Evolutionary conservation across 2,329 filamentous ascomycete species (phyloP), one percentile per base, ranked within the genome.

Genomic region (Penicillium sp.): DNA sequence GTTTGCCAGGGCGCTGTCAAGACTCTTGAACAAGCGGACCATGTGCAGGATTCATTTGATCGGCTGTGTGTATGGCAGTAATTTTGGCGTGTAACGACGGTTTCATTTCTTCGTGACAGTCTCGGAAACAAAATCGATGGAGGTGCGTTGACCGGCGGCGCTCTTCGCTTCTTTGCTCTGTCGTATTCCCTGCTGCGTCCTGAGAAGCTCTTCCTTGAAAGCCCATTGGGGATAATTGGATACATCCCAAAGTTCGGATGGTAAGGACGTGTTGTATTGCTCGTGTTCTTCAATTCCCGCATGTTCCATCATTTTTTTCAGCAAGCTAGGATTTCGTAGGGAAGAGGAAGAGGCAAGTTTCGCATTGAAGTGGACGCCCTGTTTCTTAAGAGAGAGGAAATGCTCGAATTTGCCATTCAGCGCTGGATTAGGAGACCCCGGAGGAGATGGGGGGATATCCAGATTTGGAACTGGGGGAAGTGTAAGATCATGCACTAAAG

Each of bases 321-420:
- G 64, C 43, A 84, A 67, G 47, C 74, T 76, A 7, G 82, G 81
- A 57, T 84, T 83, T 38, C 76, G 76, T 27, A 84, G 69, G 1
- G 79, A 78, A 2, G 77, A 71, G 3, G 80, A 81, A 34, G 67
- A 69, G 45, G 78, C 75, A 11, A 85, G 66, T 46, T 82, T 79
- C 54, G 79, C 72, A 54, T 85, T 84, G 69, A 84, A 85, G 63
- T 85, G 82, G 24, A 80, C 69, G 2, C 78, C 79, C 60, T 81
- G 76, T 57, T 77, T 77, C 62, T 84, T 85, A 33, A 84, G 67
- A 24, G 76, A 73, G 3, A 84, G 72, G 51, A 84, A 85, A 54
- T 78, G 77, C 41, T 73, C 70, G 58, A 84, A 79, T 56, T 83
- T 83, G 51, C 75, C 74, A 13, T 77, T 80, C 2, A 74, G 57